These are phyloP conservation scores for Fusarium pseudograminearum DNA, from an alignment of 2,329 filamentous ascomycete species.

Conservation along the genomic window DNA sequence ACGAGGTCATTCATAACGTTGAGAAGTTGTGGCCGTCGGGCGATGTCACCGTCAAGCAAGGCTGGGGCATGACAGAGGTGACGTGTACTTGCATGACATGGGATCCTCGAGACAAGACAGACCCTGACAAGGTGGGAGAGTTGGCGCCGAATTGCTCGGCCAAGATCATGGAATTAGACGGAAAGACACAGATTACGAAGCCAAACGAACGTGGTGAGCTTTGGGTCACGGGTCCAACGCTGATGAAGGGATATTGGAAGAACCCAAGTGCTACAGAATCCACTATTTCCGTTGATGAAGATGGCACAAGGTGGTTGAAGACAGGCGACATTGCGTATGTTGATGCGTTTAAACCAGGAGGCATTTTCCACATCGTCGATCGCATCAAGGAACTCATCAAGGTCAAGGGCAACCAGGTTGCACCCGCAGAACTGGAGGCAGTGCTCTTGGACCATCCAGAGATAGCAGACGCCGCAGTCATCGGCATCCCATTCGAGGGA, in stretches of 20 bases:
- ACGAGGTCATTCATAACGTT: conserved; percentile 58
- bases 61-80: conserved; percentile 89
- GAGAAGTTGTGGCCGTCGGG: conserved; percentile 63
- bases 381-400: conserved; percentile 74
- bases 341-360: conserved; percentile 64
- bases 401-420: conserved; percentile 79
- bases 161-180: conserved; percentile 71
- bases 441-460: conserved; percentile 75
- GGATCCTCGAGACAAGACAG: conserved; percentile 68
- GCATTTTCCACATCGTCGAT: conserved; percentile 73
- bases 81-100: conserved; percentile 78
- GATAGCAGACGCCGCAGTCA: conserved; percentile 78
- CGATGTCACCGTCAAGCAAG: conserved; percentile 65
- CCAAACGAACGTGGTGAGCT: conserved; percentile 73
- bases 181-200: conserved; percentile 59
- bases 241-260: conserved; percentile 83
- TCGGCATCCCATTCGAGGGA: conserved; percentile 54
- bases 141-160: conserved; percentile 61
- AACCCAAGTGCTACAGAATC: conserved; percentile 75
- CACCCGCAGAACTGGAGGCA: conserved; percentile 80
- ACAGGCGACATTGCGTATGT: conserved; percentile 81
- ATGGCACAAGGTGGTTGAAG: conserved; percentile 73
- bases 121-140: conserved; percentile 38
- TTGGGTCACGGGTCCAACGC: conserved; percentile 76
- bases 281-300: conserved; percentile 60